These are phyloP conservation scores for Goniomonas avonlea DNA, from an alignment of 78 protist species.

Conservation along the genomic window DNA sequence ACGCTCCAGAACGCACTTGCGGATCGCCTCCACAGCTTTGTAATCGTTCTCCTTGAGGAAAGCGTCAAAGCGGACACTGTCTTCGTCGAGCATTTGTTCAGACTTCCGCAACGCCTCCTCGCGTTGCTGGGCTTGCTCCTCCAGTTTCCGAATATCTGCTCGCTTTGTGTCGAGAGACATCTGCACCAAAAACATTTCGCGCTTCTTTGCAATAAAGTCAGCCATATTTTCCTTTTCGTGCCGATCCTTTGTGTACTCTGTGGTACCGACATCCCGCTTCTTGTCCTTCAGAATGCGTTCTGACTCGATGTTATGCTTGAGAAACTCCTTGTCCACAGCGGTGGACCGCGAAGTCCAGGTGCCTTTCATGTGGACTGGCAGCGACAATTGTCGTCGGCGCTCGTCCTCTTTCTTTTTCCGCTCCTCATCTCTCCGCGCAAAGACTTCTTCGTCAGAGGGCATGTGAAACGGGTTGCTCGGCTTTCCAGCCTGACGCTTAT, in stretches of 20 bases:
- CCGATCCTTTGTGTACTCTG: background rate
- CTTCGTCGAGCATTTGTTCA: conserved; percentile 44
- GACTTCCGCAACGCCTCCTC: conserved; percentile 29
- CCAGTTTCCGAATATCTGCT: conserved; percentile 57
- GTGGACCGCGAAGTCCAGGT: background rate
- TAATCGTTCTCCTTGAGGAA: conserved; percentile 49
- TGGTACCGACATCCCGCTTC: background rate
- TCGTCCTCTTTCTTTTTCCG: background rate
- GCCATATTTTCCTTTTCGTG: conserved; percentile 53
- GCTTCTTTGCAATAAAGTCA: conserved; percentile 53
- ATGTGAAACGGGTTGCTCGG: conserved; percentile 45
- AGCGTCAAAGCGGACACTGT: conserved; percentile 39
- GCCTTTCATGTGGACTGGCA: conserved; percentile 16
- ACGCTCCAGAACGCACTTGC: conserved; percentile 1
- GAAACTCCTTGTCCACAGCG: background rate
- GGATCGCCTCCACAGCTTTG: conserved; percentile 52
- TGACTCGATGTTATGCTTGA: too few species aligned
- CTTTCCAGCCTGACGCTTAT: background rate
- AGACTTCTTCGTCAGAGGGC: conserved; percentile 60
- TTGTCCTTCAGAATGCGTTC: background rate
- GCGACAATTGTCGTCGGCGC: background rate
- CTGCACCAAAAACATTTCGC: conserved; percentile 64
- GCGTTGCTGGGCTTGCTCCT: conserved; percentile 47
- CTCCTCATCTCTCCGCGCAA: conserved; percentile 51
- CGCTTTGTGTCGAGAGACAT: conserved; percentile 56